These are phyloP conservation scores for Murraya paniculata DNA, from an alignment of 345 rosid species.

Conservation along the genomic window DNA sequence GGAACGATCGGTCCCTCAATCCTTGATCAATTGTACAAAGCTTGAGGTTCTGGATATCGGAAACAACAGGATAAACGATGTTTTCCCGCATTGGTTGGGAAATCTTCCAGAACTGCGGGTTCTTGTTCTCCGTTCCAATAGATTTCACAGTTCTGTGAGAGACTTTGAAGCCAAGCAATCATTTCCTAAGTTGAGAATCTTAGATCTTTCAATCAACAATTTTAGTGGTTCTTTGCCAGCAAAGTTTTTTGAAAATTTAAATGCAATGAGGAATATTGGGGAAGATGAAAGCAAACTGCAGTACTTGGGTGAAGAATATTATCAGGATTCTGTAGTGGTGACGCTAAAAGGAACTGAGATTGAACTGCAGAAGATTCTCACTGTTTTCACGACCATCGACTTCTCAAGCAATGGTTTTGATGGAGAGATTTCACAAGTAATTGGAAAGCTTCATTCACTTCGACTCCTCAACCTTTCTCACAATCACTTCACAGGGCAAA, in stretches of 20 bases:
- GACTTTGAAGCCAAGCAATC: too few species aligned
- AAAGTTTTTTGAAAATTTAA: background rate
- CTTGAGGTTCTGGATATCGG: background rate
- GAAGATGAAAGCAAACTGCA: background rate
- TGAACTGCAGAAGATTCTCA: background rate
- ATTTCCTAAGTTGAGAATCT: slow-evolving; percentile 1
- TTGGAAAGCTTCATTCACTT: slow-evolving; percentile 11
- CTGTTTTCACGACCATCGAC: slow-evolving; percentile 7
- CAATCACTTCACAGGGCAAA: background rate
- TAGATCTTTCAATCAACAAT: slow-evolving; percentile 10
- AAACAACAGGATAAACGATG: background rate
- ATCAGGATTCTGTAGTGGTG: background rate
- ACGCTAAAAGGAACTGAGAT: slow-evolving; percentile 7
- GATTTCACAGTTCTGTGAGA: background rate
- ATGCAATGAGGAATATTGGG: background rate
- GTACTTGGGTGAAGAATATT: background rate
- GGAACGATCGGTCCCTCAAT: background rate
- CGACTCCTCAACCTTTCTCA: slow-evolving; percentile 8
- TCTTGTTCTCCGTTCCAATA: background rate
- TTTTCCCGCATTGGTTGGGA: background rate
- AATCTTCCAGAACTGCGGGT: background rate
- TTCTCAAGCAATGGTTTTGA: slow-evolving; percentile 15
- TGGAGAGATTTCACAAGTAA: slow-evolving; percentile 7
- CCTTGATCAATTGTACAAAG: background rate
- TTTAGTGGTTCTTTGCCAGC: background rate